These are phyloP conservation scores for Brassica nigra DNA, from an alignment of 345 rosid genomes.

Conservation along the genomic window DNA sequence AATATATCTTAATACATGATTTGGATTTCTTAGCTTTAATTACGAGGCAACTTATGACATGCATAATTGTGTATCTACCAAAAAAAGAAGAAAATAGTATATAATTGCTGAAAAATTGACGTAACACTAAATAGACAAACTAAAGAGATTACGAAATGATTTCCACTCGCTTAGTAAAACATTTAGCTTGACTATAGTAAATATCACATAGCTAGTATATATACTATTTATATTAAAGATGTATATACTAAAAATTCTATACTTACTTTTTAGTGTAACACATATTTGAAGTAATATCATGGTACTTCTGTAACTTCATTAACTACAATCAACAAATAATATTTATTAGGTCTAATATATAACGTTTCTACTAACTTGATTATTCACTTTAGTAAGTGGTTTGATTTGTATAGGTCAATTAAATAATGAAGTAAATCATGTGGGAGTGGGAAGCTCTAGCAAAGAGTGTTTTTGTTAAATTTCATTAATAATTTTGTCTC, in stretches of 20 bases:
- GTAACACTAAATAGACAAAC: not conserved
- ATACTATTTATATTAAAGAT: not conserved
- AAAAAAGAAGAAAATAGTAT: not conserved
- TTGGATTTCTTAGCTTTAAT: not conserved
- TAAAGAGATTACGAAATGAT: not conserved
- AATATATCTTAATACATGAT: not conserved
- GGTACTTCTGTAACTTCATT: not conserved
- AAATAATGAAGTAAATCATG: conserved; percentile 11
- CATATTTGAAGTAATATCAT: not conserved
- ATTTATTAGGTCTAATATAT: not conserved
- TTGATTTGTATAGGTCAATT: not conserved
- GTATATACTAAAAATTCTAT: not conserved
- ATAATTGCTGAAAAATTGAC: not conserved
- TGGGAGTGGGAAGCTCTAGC: conserved; percentile 20
- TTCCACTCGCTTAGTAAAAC: not conserved
- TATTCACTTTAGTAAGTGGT: not conserved
- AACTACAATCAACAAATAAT: not conserved
- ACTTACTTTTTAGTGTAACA: not conserved
- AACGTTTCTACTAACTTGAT: not conserved
- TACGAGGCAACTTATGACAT: not conserved
- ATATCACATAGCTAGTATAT: not conserved
- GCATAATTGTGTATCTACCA: not conserved
- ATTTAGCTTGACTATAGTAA: not conserved
- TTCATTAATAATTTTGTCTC: conserved; percentile 17
- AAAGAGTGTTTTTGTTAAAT: conserved; percentile 12